These are phyloP conservation scores for Polyporus tsugae DNA, from an alignment of 1,284 basidiomycete genomes.

Conservation along the genomic window DNA sequence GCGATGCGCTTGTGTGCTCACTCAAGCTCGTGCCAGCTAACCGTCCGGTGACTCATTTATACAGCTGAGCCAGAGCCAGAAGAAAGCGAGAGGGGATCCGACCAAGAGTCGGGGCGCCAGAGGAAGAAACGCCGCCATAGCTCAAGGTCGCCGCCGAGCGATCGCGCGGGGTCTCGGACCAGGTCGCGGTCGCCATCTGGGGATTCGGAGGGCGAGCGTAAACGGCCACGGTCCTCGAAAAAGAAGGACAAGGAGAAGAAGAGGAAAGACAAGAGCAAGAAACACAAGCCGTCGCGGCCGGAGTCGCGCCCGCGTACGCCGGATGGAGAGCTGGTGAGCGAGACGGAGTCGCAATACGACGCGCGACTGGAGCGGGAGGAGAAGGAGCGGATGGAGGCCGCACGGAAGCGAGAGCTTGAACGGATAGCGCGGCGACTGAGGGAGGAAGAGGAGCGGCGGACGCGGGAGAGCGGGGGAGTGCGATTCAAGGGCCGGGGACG, in stretches of 20 bases:
- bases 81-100: slow-evolving; percentile 30
- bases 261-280: slow-evolving; percentile 43
- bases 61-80: slow-evolving; percentile 29
- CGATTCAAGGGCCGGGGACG: slow-evolving; percentile 75
- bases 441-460: slow-evolving; percentile 45
- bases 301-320: slow-evolving; percentile 17
- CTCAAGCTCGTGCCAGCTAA: not conserved
- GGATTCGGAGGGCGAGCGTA: slow-evolving; percentile 37
- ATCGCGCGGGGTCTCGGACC: slow-evolving; percentile 27
- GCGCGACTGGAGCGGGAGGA: slow-evolving; percentile 76
- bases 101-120: slow-evolving; percentile 34
- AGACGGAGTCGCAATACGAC: slow-evolving; percentile 71
- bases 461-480: slow-evolving; percentile 51
- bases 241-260: slow-evolving; percentile 37
- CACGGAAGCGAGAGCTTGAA: slow-evolving; percentile 57
- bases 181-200: slow-evolving; percentile 28
- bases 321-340: slow-evolving; percentile 53
- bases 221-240: slow-evolving; percentile 42
- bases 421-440: slow-evolving; percentile 51
- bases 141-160: not conserved
- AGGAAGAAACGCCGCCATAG: slow-evolving; percentile 43
- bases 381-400: slow-evolving; percentile 61
- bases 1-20: not conserved
- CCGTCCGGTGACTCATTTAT: not conserved
- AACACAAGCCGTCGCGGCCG: slow-evolving; percentile 29